Base-by-base conservation (phyloP, 2,329 filamentous ascomycete genomes). In the Colletotrichum horii region DNA sequence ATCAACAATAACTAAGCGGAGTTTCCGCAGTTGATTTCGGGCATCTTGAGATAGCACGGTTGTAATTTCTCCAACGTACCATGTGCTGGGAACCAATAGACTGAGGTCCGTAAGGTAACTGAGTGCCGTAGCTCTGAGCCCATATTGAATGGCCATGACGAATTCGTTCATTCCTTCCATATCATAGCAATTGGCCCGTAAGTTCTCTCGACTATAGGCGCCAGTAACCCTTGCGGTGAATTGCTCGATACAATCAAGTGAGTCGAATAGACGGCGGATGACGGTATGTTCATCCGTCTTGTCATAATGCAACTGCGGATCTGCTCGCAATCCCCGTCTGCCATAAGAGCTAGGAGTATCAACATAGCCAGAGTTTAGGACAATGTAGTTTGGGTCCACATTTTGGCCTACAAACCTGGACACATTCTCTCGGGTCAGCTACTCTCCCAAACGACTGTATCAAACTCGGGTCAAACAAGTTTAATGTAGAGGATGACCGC, bases 141-240 rank as follows among this genome's bases (percentile, higher is more conserved):
- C 71, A 22, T 70, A 32, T 8, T 52, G 43, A 4, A 71, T 19
- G 19, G 67, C 61, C 3, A 30, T 7, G 24, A 71, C 36, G 19
- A 66, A 22, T 7, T 75, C 52, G 15, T 43, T 24, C 15, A 75
- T 16, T 12, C 61, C 68, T 30, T 56, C 36, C 67, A 66, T 61
- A 8, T 71, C 72, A 19, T 75, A 75, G 38, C 72, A 75, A 14
- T 75, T n/a, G 12, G 61, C 67, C 34, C 12, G 36, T 2, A 61
- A 26, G 9, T 61, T 36, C 5, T 22, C 6, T 9, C 36, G 9
- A 55, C 34, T 66, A 3, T 7, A 8, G 8, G 72, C 55, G n/a
- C 14, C 26, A 7, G 62, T 61, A 4, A 75, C 66, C 4, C 6
- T 22, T n/a, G 66, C 28, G 5, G 48, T 52, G n/a, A 75, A 71